A percentile compares a stretch with the other conserved stretches of the same genome.
Evolutionary conservation across 2,329 filamentous ascomycete species (phyloP).

Genomic region (Aspergillus piperis): DNA sequence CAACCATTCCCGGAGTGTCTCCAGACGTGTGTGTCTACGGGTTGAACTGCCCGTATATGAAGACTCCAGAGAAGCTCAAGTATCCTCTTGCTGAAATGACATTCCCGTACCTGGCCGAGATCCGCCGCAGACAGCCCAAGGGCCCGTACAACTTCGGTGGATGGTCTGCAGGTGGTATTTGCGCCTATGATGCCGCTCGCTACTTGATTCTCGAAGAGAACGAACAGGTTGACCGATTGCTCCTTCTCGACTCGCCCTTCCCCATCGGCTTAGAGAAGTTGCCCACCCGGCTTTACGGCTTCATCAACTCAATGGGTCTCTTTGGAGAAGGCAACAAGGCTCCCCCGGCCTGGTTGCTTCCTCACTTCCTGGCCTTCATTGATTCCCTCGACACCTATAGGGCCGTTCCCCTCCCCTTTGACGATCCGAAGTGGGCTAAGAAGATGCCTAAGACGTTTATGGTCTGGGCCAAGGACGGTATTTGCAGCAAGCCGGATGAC

Average conservation of each 20-base stretch:
- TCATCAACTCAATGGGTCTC: conserved; percentile 51
- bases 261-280: conserved; percentile 69
- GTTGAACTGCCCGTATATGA: conserved; percentile 49
- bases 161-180: conserved; percentile 76
- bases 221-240: conserved; percentile 60
- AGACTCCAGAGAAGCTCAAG: conserved; percentile 39
- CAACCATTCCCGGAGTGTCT: conserved; percentile 43
- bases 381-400: conserved; percentile 50
- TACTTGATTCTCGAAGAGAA: conserved; percentile 57
- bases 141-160: conserved; percentile 67
- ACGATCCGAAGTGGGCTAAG: conserved; percentile 29
- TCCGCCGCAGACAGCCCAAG: conserved; percentile 50
- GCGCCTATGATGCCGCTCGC: conserved; percentile 67
- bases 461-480: conserved; percentile 53
- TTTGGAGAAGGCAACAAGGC: conserved; percentile 49
- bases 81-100: conserved; percentile 41
- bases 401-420: conserved; percentile 34
- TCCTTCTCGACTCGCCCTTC: conserved; percentile 68
- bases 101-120: conserved; percentile 44
- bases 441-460: conserved; percentile 47
- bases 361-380: conserved; percentile 55
- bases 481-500: conserved; percentile 46
- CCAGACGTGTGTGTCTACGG: conserved; percentile 47
- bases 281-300: conserved; percentile 55
- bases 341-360: conserved; percentile 52